phyloP scores from a whole-genome alignment of 2,329 filamentous ascomycete genomes.

The Fusarium liriodendri region DNA sequence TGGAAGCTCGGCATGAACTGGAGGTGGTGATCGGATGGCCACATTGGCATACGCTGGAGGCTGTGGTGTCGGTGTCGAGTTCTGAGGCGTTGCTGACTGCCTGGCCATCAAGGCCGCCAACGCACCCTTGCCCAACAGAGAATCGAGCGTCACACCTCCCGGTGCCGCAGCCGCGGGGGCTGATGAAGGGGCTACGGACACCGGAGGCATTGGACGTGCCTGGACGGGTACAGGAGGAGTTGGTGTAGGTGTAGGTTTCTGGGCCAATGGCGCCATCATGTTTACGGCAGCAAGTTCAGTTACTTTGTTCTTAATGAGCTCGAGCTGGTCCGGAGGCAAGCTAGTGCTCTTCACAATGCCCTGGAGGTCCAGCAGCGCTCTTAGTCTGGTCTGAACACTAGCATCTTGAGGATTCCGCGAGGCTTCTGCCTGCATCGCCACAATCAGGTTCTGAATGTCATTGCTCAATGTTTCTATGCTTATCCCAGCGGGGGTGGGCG shows the following conservation, averaged over 20 bases:
- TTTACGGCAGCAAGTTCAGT: conserved; percentile 76
- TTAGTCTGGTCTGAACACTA: conserved; percentile 81
- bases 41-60: conserved; percentile 49
- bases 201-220: conserved; percentile 49
- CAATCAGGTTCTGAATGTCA: conserved; percentile 85
- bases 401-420: conserved; percentile 80
- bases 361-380: conserved; percentile 88
- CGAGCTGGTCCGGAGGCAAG: conserved; percentile 83
- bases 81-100: conserved; percentile 62
- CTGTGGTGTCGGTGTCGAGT: conserved; percentile 57
- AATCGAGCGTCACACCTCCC: conserved; percentile 64
- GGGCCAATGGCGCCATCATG: conserved; percentile 62
- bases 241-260: conserved; percentile 54
- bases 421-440: conserved; percentile 78
- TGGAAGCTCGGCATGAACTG: conserved; percentile 53
- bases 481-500: conserved; percentile 58
- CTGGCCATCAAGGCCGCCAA: conserved; percentile 69
- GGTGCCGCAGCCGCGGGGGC: conserved; percentile 47
- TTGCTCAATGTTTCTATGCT: conserved; percentile 81
- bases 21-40: conserved; percentile 63
- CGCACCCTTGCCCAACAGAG: conserved; percentile 69
- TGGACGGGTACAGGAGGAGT: conserved; percentile 47
- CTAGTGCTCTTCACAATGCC: conserved; percentile 77
- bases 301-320: conserved; percentile 87
- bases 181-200: conserved; percentile 48